Evolutionary conservation across 2,329 filamentous ascomycete species (phyloP), one percentile per base, ranked within the genome.

Genomic region (Aspergillus terreus): DNA sequence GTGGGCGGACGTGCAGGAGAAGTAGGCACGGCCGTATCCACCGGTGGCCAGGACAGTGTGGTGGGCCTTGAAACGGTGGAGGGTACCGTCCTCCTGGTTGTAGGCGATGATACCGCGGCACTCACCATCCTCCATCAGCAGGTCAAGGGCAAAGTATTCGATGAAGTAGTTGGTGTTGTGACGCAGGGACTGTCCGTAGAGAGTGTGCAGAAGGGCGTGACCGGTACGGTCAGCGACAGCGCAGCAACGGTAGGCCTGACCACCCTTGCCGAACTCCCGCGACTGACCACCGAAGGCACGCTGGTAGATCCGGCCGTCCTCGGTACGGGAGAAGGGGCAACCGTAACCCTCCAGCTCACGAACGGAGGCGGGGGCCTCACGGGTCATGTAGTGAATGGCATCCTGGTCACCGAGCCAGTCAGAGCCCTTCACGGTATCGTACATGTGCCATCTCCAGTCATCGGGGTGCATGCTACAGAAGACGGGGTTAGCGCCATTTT

Each of bases 101-200:
- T 96, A 96, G 54, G 92, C 92, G 61, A 97, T 82, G 62, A 97
- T 89, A 83, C 94, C 94, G 63, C 92, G 92, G 81, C 92, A 97
- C 75, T 92, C 88, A 55, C 92, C 92, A 66, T 95, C 89, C 78
- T 96, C 88, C 94, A 97, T 97, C 67, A 99, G 88, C 75, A 97
- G 79, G 71, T 97, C 94, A 62, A 95, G 83, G 65, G 92, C 94
- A 73, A 97, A 99, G 82, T 92, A 97, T 77, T 97, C 94, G 74
- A 99, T 96, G 78, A 99, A 97, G 83, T 96, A 99, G 81, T 96
- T 96, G 70, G 92, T 96, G 82, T 96, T 96, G 82, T 97, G 91
- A 70, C 90, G 83, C 56, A 97, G 84, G 49, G 92, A 96, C 79
- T 96, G 92, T 66, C 94, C 94, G 77, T 97, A 99, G 61, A 99